Conservation (phyloP, 179 eudicot species). For the Sideroxylon spinosum region DNA sequence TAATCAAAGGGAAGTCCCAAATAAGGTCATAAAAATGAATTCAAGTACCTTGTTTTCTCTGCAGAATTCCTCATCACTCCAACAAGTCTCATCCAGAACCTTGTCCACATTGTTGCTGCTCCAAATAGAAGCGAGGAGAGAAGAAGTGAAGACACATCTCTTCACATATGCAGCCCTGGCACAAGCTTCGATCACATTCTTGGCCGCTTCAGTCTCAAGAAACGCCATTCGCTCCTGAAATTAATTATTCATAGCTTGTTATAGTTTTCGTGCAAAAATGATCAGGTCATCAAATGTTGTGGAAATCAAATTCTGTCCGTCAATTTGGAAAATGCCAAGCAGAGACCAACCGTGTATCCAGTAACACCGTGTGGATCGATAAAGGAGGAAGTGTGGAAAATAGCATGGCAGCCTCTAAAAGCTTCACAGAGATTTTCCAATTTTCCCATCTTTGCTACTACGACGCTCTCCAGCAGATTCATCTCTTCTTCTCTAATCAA, state of each 20-base stretch:
- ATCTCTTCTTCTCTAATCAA: slow-evolving; percentile 21
- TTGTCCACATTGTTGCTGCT: neutral
- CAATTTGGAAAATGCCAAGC: no score
- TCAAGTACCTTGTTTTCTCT: slow-evolving; percentile 27
- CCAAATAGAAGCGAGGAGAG: slow-evolving; percentile 31
- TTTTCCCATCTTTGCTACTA: slow-evolving; percentile 27
- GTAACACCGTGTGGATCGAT: slow-evolving; percentile 30
- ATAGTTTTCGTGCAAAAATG: no score
- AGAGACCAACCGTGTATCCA: slow-evolving; percentile 23
- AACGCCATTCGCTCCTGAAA: slow-evolving; percentile 27
- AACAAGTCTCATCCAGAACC: slow-evolving; percentile 20
- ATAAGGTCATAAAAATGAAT: neutral
- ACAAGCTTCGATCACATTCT: slow-evolving; percentile 31
- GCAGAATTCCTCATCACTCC: slow-evolving; percentile 31
- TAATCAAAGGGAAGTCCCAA: no score
- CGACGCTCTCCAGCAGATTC: slow-evolving; percentile 26
- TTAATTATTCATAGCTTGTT: neutral
- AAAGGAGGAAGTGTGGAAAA: slow-evolving; percentile 33
- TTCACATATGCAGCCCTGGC: slow-evolving; percentile 27
- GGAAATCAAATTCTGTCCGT: neutral
- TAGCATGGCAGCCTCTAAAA: slow-evolving; percentile 28
- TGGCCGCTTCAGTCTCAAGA: slow-evolving; percentile 30
- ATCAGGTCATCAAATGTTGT: neutral
- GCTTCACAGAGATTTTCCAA: slow-evolving; percentile 24
- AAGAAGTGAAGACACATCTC: slow-evolving; percentile 32